Base-by-base conservation (phyloP, 495 filamentous ascomycete genomes). In the Neurospora sp. region DNA sequence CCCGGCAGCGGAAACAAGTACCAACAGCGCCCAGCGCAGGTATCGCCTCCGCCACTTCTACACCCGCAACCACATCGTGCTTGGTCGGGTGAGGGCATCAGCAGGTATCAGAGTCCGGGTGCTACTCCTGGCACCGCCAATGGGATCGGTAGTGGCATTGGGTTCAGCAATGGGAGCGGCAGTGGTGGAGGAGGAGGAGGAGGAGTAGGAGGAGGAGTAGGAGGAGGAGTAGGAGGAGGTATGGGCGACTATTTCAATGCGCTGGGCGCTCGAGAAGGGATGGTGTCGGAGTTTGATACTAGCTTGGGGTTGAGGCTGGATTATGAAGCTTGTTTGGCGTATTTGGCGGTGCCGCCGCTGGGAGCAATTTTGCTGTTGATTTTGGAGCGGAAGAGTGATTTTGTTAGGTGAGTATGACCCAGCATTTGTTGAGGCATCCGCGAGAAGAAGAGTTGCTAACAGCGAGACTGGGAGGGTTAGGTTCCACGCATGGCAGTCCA, bases 401-500 rank as follows among this genome's bases (percentile, higher is more conserved):
- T 97, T 80, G 96, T 99, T 44, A 85, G 96, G 93, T 97, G 80
- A 68, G 89, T 88, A 65, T 31, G 8, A 2, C 68, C 2, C 35
- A 16, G 41, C 9, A n/a, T 44, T 27, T 1, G 39, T 2, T 22
- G 22, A 22, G 69, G 53, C 1, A 8, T 45, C 17, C 0, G 20
- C 10, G 35, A 37, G 35, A 37, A 37, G 35, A 37, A 37, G 4
- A 37, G 53, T 70, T 74, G 70, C 72, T 40, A 14, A 53, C 71
- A 3, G 5, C 7, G 20, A 6, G 3, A 22, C 20, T 27, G 48
- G 48, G 35, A 37, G 20, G 20, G 10, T 7, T 48, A 96, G 94
- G 75, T 97, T 97, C 74, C 96, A 99, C 81, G 96, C 94, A 8
- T 98, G 96, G 95, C 95, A 98, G 82, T 92, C 90, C 4, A 91